Evolutionary conservation across 371 early-diverging fungal species (phyloP).

Genomic region (Rhizopus delemar): DNA sequence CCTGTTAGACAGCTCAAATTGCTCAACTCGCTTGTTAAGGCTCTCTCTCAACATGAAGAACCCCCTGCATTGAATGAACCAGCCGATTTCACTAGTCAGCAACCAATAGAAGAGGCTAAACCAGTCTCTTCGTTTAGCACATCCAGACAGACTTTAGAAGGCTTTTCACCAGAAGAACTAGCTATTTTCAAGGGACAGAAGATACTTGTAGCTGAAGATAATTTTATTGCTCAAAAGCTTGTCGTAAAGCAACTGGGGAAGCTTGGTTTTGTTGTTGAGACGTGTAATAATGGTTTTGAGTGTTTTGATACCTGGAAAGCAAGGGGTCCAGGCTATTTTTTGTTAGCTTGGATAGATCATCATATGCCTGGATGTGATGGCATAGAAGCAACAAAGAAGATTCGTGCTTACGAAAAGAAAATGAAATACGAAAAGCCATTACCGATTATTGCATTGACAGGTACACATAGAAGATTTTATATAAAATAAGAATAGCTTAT

Average conservation of each 20-base stretch:
- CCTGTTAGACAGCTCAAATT: constrained; percentile 54
- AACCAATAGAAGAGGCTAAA: background rate
- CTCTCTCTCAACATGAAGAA: constrained; percentile 1
- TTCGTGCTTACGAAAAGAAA: constrained; percentile 33
- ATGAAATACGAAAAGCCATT: constrained; percentile 22
- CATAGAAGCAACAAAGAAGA: constrained; percentile 43
- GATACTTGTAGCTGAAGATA: constrained; percentile 50
- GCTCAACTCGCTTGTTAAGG: constrained; percentile 30
- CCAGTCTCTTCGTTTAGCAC: background rate
- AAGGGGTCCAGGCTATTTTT: constrained; percentile 37
- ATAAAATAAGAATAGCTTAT: too few relatives aligned
- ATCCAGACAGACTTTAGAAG: constrained; percentile 22
- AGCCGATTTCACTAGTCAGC: background rate
- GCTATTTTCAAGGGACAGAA: constrained; percentile 39
- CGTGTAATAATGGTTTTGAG: constrained; percentile 48
- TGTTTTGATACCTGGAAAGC: constrained; percentile 43
- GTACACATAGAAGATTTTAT: constrained; percentile 13
- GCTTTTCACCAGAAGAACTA: constrained; percentile 43
- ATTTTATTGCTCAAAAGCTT: constrained; percentile 43
- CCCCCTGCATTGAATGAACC: too few relatives aligned
- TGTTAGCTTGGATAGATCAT: constrained; percentile 50
- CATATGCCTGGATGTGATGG: constrained; percentile 56
- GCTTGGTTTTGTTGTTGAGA: constrained; percentile 43
- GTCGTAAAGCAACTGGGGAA: constrained; percentile 43
- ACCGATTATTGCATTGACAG: constrained; percentile 50